Percentiles rank a stretch among this genome's conserved stretches.
Conservation (phyloP, 176 grass and related monocot genomes). For the Panicum miliaceum region DNA sequence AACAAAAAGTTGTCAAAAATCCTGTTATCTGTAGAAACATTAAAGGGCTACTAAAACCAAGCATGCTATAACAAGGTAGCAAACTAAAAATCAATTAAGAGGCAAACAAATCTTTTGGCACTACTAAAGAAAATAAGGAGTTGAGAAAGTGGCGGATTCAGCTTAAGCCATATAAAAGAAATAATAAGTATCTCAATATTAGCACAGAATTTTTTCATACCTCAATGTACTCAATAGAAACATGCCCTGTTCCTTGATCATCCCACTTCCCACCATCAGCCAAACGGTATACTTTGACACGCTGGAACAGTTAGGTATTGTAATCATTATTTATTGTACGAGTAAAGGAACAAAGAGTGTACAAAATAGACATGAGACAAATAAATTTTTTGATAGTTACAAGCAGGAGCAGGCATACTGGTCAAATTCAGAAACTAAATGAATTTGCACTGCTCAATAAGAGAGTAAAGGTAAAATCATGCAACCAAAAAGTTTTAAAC, state of each 20-base stretch:
- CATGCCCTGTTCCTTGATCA: constrained; percentile 93
- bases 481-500: background rate
- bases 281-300: constrained; percentile 93
- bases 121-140: background rate
- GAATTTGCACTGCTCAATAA: constrained; percentile 13
- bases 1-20: background rate
- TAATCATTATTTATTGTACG: constrained; percentile 25
- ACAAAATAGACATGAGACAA: constrained; percentile 12
- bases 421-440: constrained; percentile 7
- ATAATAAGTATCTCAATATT: background rate
- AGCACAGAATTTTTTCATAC: constrained; percentile 34
- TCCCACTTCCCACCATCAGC: constrained; percentile 92
- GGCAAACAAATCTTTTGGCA: constrained; percentile 17
- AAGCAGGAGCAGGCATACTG: constrained; percentile 12
- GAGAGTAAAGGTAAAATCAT: background rate
- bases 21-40: constrained; percentile 13
- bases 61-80: background rate
- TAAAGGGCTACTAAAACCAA: background rate
- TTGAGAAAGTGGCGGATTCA: background rate
- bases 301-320: constrained; percentile 60
- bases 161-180: constrained; percentile 19
- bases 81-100: constrained; percentile 10
- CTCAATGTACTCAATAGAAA: constrained; percentile 86
- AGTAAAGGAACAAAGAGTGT: constrained; percentile 11
- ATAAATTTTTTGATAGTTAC: constrained; percentile 13